Base-by-base conservation (phyloP, 352 stramenopile species). In the Phytophthora pinifolia region DNA sequence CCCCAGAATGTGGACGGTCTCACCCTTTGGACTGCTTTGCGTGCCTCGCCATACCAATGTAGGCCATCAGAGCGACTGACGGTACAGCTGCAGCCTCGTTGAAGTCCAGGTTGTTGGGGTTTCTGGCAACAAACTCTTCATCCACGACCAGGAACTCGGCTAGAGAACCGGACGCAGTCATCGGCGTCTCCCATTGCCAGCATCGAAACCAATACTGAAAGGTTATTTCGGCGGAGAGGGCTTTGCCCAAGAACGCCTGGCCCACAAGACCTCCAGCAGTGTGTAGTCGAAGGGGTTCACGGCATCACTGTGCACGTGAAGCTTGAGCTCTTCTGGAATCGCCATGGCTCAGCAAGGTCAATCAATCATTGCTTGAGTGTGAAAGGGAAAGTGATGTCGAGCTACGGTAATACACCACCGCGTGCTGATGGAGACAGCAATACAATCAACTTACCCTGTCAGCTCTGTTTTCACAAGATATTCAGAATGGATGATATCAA, bases 281-380 rank as follows among this genome's bases (percentile, higher is more conserved):
- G 77, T 77, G 59, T 74, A 82, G 47, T 89, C 79, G 5, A 82
- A 63, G 1, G 79, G 74, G 62, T 89, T 86, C 22, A 86, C 59
- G 13, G 65, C 71, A 1, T 74, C 71, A 13, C 57, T 67, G 35
- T 57, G 65, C 9, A 89, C 22, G 33, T 51, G 41, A 35, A 67
- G 44, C 37, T 53, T 61, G 25, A 67, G 54, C 22, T 58, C 36
- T 25, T 46, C n/a, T 9, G 55, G 46, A 30, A 48, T 38, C 10
- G 32, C 41, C 55, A 63, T 63, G n/a, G 29, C 18, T 39, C 18
- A 56, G 37, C 13, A n/a, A n/a, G n/a, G n/a, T n/a, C n/a, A n/a
- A n/a, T n/a, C n/a, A n/a, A n/a, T n/a, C n/a, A n/a, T n/a, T 34
- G 18, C 25, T 29, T 29, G 25, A 29, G 25, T 29, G 25, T 8